Percentiles rank a stretch among this genome's conserved stretches.
Evolutionary conservation across 2,329 filamentous ascomycete species (phyloP).

Genomic region (Didymella keratinophila): DNA sequence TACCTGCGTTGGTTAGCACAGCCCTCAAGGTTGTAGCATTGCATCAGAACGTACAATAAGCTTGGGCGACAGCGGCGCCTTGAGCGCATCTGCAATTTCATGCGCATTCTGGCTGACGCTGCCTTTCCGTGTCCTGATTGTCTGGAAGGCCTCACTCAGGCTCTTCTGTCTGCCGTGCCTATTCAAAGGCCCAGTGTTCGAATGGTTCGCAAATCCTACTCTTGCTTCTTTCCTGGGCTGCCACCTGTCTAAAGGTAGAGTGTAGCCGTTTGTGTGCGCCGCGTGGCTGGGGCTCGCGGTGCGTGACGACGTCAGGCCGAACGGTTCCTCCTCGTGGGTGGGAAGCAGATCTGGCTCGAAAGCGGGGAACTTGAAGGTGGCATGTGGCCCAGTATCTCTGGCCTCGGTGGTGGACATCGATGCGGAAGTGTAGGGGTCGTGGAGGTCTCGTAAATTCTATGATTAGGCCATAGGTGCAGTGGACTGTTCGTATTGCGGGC

Average conservation of each 20-base stretch:
- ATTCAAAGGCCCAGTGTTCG: conserved; percentile 34
- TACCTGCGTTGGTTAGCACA: conserved; percentile 61
- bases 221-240: conserved; percentile 65
- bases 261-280: conserved; percentile 35
- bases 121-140: conserved; percentile 78
- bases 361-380: conserved; percentile 57
- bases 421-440: conserved; percentile 28
- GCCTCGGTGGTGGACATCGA: conserved; percentile 43
- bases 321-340: conserved; percentile 49
- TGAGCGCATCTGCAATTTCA: conserved; percentile 89
- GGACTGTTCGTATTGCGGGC: conserved; percentile 13
- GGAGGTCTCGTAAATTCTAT: conserved; percentile 25
- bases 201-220: conserved; percentile 54
- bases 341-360: conserved; percentile 54
- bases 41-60: conserved; percentile 72
- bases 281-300: conserved; percentile 41
- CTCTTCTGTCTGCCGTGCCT: conserved; percentile 81
- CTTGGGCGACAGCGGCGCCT: conserved; percentile 85
- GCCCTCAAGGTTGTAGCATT: conserved; percentile 39
- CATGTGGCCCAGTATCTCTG: conserved; percentile 40
- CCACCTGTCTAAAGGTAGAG: conserved; percentile 64
- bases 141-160: conserved; percentile 84
- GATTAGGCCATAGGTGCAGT: conserved; percentile 44
- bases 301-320: conserved; percentile 45
- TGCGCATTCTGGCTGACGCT: conserved; percentile 94